Evolutionary conservation across 1,139 yeast genomes (phyloP).

Genomic region (Candida gigantensis): DNA sequence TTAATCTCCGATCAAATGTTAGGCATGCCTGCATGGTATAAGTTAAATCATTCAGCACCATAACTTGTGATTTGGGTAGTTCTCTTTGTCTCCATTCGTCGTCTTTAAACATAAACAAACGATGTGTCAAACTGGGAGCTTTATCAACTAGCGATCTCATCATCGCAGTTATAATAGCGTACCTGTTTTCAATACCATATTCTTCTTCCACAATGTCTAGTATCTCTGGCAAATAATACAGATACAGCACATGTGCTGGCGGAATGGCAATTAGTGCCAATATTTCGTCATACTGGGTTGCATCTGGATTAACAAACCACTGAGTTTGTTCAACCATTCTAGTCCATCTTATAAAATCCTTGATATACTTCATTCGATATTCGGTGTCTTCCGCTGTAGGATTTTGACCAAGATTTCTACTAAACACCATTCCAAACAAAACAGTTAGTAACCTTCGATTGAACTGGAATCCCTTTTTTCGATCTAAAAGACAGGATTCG

Average conservation of each 20-base stretch:
- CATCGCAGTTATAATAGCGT: slow-evolving; percentile 10
- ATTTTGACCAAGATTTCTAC: too few species aligned
- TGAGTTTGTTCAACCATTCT: slow-evolving; percentile 8
- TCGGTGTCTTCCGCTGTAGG: neutral
- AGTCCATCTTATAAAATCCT: slow-evolving; percentile 9
- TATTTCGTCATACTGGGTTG: slow-evolving; percentile 8
- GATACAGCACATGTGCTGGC: neutral
- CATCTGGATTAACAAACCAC: slow-evolving; percentile 9
- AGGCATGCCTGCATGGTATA: slow-evolving; percentile 32
- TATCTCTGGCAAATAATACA: slow-evolving; percentile 1
- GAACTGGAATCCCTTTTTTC: neutral
- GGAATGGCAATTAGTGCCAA: slow-evolving; percentile 10
- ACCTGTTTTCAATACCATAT: neutral
- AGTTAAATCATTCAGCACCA: slow-evolving; percentile 28
- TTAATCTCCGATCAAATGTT: slow-evolving; percentile 24
- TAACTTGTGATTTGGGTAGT: slow-evolving; percentile 6
- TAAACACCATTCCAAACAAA: too few species aligned
- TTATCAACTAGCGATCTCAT: slow-evolving; percentile 9
- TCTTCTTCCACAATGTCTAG: slow-evolving; percentile 7
- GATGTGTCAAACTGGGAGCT: slow-evolving; percentile 9
- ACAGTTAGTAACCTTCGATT: slow-evolving; percentile 6
- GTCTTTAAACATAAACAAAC: slow-evolving; percentile 21
- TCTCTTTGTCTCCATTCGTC: slow-evolving; percentile 1
- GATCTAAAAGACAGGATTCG: neutral
- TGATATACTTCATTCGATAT: slow-evolving; percentile 1